phyloP scores from a whole-genome alignment of 179 eudicot species.

The Silene noctiflora region DNA sequence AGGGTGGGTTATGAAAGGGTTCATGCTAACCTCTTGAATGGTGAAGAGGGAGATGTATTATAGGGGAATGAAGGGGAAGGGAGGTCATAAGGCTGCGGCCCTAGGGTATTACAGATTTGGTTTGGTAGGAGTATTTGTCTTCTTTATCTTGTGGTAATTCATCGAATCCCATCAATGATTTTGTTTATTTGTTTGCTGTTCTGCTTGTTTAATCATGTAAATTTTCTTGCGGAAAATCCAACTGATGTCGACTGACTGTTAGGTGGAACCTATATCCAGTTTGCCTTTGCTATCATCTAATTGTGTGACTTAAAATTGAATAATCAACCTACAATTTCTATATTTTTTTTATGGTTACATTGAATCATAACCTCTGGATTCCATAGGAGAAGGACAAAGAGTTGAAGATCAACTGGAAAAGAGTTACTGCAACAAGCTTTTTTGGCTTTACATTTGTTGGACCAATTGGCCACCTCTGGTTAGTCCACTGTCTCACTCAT shows the following conservation, averaged over 20 bases:
- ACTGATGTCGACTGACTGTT: background rate
- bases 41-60: too few relatives aligned
- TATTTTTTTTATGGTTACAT: background rate
- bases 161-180: background rate
- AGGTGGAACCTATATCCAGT: background rate
- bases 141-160: too few relatives aligned
- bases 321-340: background rate
- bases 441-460: constrained; percentile 96
- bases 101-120: too few relatives aligned
- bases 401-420: constrained; percentile 72
- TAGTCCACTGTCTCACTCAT: constrained; percentile 30
- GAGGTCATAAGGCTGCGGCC: too few relatives aligned
- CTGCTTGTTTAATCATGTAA: background rate
- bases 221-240: background rate
- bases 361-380: constrained; percentile 8
- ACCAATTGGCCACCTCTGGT: constrained; percentile 96
- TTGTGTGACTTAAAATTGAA: background rate
- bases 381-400: constrained; percentile 57
- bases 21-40: too few relatives aligned
- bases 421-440: constrained; percentile 86
- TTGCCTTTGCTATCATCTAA: background rate
- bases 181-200: background rate
- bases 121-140: too few relatives aligned
- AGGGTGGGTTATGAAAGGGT: too few relatives aligned
- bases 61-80: too few relatives aligned